Conservation (phyloP, 164 flowering plant genomes). For the Umbellularia californica region DNA sequence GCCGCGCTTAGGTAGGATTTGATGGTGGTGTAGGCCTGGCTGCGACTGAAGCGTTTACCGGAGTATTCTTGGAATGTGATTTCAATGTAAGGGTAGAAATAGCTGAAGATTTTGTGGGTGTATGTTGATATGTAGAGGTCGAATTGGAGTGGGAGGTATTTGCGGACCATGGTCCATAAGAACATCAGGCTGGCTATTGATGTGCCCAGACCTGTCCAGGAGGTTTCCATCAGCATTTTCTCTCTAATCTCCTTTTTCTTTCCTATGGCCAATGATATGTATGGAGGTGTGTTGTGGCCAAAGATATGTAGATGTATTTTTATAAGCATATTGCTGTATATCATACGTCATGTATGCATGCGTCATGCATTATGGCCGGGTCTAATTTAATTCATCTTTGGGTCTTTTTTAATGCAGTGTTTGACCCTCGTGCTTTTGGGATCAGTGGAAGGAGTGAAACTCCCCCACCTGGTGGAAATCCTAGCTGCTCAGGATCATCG, state of each 20-base stretch:
- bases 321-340: no score
- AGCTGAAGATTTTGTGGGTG: slow-evolving; percentile 14
- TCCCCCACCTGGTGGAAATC: no score
- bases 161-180: slow-evolving; percentile 36
- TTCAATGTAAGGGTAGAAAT: slow-evolving; percentile 35
- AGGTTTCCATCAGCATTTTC: background rate
- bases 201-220: slow-evolving; percentile 27
- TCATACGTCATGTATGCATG: no score
- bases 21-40: slow-evolving; percentile 42
- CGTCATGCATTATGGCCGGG: no score
- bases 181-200: slow-evolving; percentile 47
- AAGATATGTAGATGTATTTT: no score
- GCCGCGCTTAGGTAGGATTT: slow-evolving; percentile 48
- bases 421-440: no score
- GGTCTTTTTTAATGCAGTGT: no score
- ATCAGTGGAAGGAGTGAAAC: no score
- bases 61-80: slow-evolving; percentile 47
- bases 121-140: slow-evolving; percentile 24
- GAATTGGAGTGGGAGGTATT: slow-evolving; percentile 37
- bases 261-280: background rate
- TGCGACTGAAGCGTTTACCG: slow-evolving; percentile 38
- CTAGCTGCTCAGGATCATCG: no score
- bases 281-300: no score
- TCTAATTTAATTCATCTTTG: no score
- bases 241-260: background rate